phyloP scores from a whole-genome alignment of 805 yeast species.

The Yamadazyma kitorensis region DNA sequence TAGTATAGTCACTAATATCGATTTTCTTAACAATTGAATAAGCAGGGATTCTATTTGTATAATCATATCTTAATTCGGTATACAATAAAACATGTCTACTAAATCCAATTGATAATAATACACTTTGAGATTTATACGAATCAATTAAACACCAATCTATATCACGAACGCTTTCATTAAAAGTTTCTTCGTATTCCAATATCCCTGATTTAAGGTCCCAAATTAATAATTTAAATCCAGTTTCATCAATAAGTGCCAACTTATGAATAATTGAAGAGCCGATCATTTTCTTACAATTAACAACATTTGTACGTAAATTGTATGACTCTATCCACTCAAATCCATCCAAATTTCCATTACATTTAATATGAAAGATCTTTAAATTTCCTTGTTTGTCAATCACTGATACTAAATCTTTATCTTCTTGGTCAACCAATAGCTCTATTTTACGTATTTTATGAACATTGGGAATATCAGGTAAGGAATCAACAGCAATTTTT shows the following conservation, averaged over 20 bases:
- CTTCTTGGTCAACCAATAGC: constrained; percentile 19
- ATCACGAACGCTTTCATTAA: constrained; percentile 50
- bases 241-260: constrained; percentile 66
- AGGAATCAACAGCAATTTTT: constrained; percentile 31
- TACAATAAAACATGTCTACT: constrained; percentile 59
- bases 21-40: constrained; percentile 73
- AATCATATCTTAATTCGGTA: constrained; percentile 84
- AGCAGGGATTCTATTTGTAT: constrained; percentile 75
- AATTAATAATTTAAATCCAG: constrained; percentile 53
- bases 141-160: constrained; percentile 81
- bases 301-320: constrained; percentile 54
- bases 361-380: constrained; percentile 16
- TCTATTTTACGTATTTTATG: constrained; percentile 50
- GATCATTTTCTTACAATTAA: constrained; percentile 50
- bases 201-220: constrained; percentile 76
- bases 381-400: constrained; percentile 45
- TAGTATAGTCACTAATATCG: constrained; percentile 67
- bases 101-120: constrained; percentile 81
- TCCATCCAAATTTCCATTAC: neutral
- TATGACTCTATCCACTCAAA: constrained; percentile 51
- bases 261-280: constrained; percentile 72
- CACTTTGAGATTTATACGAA: constrained; percentile 29
- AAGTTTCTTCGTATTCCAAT: constrained; percentile 57
- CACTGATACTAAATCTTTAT: constrained; percentile 47
- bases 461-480: constrained; percentile 39